phyloP scores from a whole-genome alignment of 1,139 yeast genomes.

The Nadsonia commutata region DNA sequence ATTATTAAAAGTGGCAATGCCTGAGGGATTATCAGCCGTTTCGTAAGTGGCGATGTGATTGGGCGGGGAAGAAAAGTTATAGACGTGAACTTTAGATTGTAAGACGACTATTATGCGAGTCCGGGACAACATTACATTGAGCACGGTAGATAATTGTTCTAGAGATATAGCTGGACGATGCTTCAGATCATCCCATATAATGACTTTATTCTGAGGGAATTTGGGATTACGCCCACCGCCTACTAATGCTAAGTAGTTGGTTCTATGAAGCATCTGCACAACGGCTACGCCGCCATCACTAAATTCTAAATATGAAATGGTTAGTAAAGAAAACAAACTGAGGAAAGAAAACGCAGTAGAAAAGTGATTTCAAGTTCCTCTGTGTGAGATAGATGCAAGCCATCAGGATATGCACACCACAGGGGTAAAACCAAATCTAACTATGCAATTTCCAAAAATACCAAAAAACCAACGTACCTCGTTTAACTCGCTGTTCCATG shows the following conservation, averaged over 20 bases:
- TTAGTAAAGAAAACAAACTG: no score
- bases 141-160: constrained; percentile 61
- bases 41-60: constrained; percentile 54
- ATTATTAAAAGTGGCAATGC: constrained; percentile 46
- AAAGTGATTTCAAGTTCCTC: no score
- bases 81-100: constrained; percentile 51
- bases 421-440: no score
- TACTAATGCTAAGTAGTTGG: constrained; percentile 76
- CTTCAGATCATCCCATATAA: constrained; percentile 86
- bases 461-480: no score
- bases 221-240: constrained; percentile 79
- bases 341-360: no score
- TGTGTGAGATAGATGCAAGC: no score
- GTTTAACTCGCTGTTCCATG: constrained; percentile 58
- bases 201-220: constrained; percentile 56
- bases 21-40: constrained; percentile 52
- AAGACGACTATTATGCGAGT: constrained; percentile 62
- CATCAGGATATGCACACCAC: no score
- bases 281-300: constrained; percentile 51
- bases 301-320: no score
- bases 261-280: constrained; percentile 72
- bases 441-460: no score
- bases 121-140: constrained; percentile 61
- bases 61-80: constrained; percentile 73
- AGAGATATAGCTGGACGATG: constrained; percentile 58